A percentile compares a stretch with the other conserved stretches of the same genome.
phyloP scores from a whole-genome alignment of 257 asterid species.

The Nicotiana undulata region DNA sequence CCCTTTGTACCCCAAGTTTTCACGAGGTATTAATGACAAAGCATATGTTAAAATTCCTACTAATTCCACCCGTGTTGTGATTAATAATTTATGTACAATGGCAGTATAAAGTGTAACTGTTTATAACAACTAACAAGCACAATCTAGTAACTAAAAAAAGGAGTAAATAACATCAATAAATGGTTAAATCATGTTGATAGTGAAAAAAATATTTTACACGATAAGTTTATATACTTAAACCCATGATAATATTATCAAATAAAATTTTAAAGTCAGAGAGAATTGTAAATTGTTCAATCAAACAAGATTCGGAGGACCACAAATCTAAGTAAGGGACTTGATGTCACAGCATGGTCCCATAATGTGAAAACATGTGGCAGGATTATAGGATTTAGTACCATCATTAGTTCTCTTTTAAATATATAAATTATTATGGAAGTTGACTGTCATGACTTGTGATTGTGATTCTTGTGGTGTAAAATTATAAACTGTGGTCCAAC shows the following conservation, averaged over 20 bases:
- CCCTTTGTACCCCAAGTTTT: neutral
- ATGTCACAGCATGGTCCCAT: constrained; percentile 21
- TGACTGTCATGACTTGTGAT: constrained; percentile 18
- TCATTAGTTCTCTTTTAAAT: neutral
- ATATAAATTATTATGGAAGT: constrained; percentile 10
- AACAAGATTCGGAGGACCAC: constrained; percentile 25
- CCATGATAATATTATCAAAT: neutral
- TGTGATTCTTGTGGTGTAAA: constrained; percentile 5
- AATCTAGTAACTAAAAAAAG: no score
- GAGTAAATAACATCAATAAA: no score
- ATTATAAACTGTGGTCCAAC: neutral
- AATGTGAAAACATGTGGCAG: constrained; percentile 13
- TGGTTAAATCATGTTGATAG: no score
- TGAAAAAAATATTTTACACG: no score
- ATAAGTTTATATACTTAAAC: no score
- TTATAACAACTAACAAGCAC: no score
- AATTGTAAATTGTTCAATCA: neutral
- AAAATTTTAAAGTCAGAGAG: neutral
- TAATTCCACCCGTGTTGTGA: neutral
- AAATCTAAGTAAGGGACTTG: constrained; percentile 30
- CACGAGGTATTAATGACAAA: neutral
- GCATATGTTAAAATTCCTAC: neutral
- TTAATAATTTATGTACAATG: neutral
- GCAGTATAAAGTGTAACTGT: no score
- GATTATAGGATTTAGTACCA: constrained; percentile 13